These are phyloP conservation scores for Neospora caninum DNA, from an alignment of 169 alveolate species.

Conservation along the genomic window DNA sequence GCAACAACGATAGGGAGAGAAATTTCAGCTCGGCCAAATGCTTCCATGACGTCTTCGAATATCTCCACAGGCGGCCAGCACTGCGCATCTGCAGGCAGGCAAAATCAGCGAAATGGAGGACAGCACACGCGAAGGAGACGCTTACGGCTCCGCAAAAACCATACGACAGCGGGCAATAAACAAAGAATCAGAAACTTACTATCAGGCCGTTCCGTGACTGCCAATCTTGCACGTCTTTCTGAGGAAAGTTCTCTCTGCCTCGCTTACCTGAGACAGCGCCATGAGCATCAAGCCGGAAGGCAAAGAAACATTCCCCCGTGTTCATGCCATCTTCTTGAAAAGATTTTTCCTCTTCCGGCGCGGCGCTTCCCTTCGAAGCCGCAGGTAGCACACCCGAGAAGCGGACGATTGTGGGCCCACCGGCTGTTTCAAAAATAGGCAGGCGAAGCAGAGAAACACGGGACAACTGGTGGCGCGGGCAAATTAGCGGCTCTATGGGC, in stretches of 20 bases:
- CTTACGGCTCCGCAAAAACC: no score
- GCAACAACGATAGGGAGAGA: constrained; percentile 21
- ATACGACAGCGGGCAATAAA: no score
- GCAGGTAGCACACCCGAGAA: neutral
- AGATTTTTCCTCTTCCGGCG: neutral
- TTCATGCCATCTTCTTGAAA: neutral
- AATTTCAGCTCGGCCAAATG: neutral
- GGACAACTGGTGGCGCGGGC: neutral
- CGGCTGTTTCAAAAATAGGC: neutral
- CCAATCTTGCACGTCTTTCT: no score
- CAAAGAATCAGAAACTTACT: no score
- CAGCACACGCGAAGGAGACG: no score
- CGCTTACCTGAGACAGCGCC: neutral
- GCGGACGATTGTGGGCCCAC: neutral
- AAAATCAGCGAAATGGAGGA: neutral
- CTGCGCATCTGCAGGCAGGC: neutral
- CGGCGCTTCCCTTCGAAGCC: neutral
- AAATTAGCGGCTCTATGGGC: neutral
- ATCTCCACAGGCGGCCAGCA: constrained; percentile 16
- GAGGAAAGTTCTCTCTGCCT: neutral
- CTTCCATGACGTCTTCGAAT: constrained; percentile 21
- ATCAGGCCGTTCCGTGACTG: no score
- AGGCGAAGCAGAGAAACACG: neutral
- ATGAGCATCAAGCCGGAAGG: neutral
- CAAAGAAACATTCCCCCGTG: neutral